These are phyloP conservation scores for Brassica juncea DNA, from an alignment of 345 rosid species.

Conservation along the genomic window DNA sequence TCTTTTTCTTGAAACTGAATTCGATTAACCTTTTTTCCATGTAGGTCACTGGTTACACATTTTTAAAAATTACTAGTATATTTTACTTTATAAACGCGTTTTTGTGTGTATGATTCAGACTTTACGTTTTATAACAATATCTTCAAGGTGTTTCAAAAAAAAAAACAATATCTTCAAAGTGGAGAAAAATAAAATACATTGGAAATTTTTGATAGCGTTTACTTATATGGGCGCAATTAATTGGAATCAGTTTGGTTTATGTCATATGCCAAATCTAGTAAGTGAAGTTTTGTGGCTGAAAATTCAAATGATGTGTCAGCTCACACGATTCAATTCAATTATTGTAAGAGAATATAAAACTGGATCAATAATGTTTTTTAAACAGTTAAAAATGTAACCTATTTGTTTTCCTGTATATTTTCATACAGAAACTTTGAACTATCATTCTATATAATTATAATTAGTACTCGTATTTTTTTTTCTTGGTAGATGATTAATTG, in stretches of 20 bases:
- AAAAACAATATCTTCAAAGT: background rate
- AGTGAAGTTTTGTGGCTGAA: conserved; percentile 34
- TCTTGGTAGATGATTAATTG: background rate
- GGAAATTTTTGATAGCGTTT: conserved; percentile 8
- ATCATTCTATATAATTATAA: background rate
- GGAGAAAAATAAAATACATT: background rate
- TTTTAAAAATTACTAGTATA: background rate
- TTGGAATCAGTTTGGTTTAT: conserved; percentile 20
- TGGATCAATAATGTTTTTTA: background rate
- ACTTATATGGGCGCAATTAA: conserved; percentile 14
- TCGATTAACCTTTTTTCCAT: background rate
- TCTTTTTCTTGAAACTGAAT: background rate
- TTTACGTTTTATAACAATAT: conserved; percentile 1
- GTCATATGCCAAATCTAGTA: conserved; percentile 34
- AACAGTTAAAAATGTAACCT: background rate
- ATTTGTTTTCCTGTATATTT: background rate
- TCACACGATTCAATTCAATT: background rate
- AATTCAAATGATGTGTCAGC: conserved; percentile 31
- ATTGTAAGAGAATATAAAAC: background rate
- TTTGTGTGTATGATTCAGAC: background rate
- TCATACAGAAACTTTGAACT: background rate
- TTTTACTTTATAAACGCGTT: background rate
- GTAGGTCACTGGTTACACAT: background rate
- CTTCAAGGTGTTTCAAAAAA: too few species aligned
- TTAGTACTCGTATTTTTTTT: background rate